phyloP scores from a whole-genome alignment of 257 asterid species.

The Solanum piurae region DNA sequence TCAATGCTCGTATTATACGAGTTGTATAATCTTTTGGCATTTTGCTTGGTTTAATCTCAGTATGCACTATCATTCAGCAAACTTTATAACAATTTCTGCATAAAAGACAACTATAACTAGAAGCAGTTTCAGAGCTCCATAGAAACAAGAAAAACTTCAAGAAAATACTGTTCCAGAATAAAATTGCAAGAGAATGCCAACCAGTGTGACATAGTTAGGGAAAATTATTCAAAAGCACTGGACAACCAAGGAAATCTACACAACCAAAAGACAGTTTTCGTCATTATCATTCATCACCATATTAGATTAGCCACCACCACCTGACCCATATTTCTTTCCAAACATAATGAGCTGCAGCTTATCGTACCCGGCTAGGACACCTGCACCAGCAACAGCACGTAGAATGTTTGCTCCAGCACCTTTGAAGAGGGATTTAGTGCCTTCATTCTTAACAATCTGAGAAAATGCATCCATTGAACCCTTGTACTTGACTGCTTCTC shows the following conservation, averaged over 20 bases:
- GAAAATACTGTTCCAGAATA: not conserved
- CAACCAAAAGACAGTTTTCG: constrained; percentile 7
- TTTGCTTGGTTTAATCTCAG: not conserved
- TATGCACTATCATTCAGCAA: not conserved
- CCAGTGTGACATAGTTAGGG: not conserved
- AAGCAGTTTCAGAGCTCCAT: not conserved
- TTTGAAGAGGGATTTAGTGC: constrained; percentile 55
- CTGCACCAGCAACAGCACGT: constrained; percentile 80
- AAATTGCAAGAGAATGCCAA: not conserved
- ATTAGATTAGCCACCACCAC: constrained; percentile 34
- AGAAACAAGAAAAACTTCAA: not conserved
- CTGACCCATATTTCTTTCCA: constrained; percentile 68
- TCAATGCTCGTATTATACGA: not conserved
- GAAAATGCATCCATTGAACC: constrained; percentile 55
- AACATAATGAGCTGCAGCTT: constrained; percentile 52
- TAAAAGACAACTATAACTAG: not conserved
- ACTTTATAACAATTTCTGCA: not conserved
- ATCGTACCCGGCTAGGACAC: constrained; percentile 72
- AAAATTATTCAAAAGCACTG: not conserved
- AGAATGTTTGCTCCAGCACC: constrained; percentile 79
- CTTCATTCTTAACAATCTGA: constrained; percentile 59
- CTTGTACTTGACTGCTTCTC: constrained; percentile 64
- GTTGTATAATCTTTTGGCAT: not conserved
- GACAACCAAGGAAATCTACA: not conserved
- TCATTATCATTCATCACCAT: constrained; percentile 23